phyloP scores from a whole-genome alignment of 225 moss, liverwort and hornwort genomes.

The Polytrichum commune region DNA sequence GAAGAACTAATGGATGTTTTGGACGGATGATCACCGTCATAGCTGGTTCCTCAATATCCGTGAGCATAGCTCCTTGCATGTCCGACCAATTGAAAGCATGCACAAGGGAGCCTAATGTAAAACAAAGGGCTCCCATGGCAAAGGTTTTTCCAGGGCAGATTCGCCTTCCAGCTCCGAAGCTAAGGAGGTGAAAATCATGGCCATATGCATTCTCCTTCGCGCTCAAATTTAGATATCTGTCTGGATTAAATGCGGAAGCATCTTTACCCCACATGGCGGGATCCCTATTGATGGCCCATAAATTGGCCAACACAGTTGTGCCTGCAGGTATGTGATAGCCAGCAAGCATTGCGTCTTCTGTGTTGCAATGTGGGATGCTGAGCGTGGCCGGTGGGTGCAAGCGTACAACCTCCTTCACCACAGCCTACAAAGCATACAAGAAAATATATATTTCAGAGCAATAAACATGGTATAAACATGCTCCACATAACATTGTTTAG shows the following conservation, averaged over 20 bases:
- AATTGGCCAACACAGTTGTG: conserved; percentile 26
- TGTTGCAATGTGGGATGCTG: conserved; percentile 10
- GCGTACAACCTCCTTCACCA: not conserved
- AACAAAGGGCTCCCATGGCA: conserved; percentile 18
- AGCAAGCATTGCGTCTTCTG: conserved; percentile 5
- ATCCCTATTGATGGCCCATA: conserved; percentile 39
- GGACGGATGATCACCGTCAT: conserved; percentile 16
- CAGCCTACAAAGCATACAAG: not conserved
- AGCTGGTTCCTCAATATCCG: conserved; percentile 4
- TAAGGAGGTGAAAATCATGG: conserved; percentile 15
- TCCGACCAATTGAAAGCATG: conserved; percentile 23
- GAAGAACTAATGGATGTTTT: conserved; percentile 14
- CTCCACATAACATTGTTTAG: no score
- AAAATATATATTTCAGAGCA: no score
- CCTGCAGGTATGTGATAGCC: conserved; percentile 36
- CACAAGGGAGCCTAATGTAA: conserved; percentile 14
- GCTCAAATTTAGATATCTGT: conserved; percentile 14
- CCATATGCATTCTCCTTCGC: conserved; percentile 4
- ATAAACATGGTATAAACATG: no score
- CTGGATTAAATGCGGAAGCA: conserved; percentile 26
- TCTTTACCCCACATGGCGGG: conserved; percentile 23
- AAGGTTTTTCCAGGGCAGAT: conserved; percentile 26
- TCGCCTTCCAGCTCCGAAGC: conserved; percentile 27
- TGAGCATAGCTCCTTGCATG: conserved; percentile 3
- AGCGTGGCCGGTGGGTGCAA: not conserved